Conservation (phyloP, 768 basidiomycete species). For the Suillus subalutaceus region DNA sequence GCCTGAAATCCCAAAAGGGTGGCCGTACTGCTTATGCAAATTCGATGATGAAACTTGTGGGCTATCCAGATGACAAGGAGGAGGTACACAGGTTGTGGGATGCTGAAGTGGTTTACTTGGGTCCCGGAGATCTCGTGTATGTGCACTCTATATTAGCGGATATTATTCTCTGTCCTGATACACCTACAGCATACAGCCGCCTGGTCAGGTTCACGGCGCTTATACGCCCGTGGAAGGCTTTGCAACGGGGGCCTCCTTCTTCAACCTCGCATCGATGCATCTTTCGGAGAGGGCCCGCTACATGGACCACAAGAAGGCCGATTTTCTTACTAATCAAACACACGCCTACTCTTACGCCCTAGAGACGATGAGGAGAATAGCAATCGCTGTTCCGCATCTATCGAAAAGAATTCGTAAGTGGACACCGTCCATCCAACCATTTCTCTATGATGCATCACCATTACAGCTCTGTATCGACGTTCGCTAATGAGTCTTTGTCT, state of each 20-base stretch:
- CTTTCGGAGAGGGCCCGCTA: not conserved
- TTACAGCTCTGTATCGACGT: not conserved
- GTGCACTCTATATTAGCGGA: accelerated
- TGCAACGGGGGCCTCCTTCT: not conserved
- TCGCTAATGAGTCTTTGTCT: not conserved
- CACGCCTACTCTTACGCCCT: not conserved
- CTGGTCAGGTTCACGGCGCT: not conserved
- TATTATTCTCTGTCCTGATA: not conserved
- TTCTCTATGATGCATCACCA: accelerated
- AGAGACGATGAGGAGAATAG: not conserved
- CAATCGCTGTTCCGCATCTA: not conserved
- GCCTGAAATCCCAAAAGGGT: not conserved
- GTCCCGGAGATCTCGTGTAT: not conserved
- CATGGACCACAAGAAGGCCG: not conserved
- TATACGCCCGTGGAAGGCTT: not conserved
- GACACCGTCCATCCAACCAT: not conserved
- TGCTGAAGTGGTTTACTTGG: not conserved
- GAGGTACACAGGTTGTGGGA: not conserved
- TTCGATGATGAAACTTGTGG: not conserved
- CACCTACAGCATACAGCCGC: not conserved
- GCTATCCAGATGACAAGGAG: not conserved
- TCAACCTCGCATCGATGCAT: not conserved
- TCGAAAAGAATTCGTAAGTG: not conserved
- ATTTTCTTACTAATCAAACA: not conserved
- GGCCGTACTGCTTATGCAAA: not conserved